Percentiles rank a stretch among this genome's conserved stretches.
Evolutionary conservation across 2,329 filamentous ascomycete genomes (phyloP).

Genomic region (Colletotrichum tofieldiae): DNA sequence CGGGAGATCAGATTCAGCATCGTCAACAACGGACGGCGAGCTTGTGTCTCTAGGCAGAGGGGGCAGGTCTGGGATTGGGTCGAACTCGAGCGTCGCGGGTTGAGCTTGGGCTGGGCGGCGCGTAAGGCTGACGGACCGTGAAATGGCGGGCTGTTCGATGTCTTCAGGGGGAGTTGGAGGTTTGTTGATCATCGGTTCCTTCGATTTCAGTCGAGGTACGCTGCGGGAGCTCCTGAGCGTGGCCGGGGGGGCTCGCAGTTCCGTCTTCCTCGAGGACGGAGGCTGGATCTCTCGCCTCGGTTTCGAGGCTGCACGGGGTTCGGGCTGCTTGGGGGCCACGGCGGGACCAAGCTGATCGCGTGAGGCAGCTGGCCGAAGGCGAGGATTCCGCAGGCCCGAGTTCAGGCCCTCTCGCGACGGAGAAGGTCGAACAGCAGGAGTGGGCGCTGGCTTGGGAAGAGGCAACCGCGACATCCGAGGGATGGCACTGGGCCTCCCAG

Average conservation of each 20-base stretch:
- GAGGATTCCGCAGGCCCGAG: constrained; percentile 46
- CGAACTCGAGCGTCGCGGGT: constrained; percentile 16
- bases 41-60: constrained; percentile 23
- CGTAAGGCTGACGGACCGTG: constrained; percentile 50
- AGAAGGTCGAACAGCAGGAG: constrained; percentile 49
- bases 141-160: constrained; percentile 46
- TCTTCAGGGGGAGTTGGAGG: constrained; percentile 40
- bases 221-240: constrained; percentile 21
- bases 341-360: constrained; percentile 45
- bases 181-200: constrained; percentile 35
- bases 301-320: constrained; percentile 20
- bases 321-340: constrained; percentile 35
- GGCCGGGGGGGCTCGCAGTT: constrained; percentile 12
- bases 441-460: constrained; percentile 50
- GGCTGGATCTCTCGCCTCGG: constrained; percentile 41
- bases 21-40: constrained; percentile 38
- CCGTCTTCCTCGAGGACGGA: constrained; percentile 39
- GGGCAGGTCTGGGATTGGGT: constrained; percentile 24
- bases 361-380: constrained; percentile 56
- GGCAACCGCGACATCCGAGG: constrained; percentile 59
- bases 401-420: constrained; percentile 51
- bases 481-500: constrained; percentile 49
- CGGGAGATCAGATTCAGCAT: constrained; percentile 28
- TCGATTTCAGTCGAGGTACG: constrained; percentile 34
- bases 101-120: constrained; percentile 46